A percentile compares a stretch with the other conserved stretches of the same genome.
Evolutionary conservation across 83 land plant genomes (phyloP).

Genomic region (Thuja plicata): DNA sequence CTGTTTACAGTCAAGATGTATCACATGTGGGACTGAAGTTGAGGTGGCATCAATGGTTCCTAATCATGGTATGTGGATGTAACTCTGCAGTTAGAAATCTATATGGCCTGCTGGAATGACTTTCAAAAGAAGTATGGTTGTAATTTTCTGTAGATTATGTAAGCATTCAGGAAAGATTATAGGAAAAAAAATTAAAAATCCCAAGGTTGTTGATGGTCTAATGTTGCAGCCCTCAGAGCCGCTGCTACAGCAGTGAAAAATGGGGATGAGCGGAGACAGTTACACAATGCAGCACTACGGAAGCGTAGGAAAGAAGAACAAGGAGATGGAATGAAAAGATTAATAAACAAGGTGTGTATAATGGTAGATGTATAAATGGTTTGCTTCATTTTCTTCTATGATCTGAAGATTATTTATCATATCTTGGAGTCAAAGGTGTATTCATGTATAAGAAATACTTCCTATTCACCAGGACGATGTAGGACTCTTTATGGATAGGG

Average conservation of each 20-base stretch:
- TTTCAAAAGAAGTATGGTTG: not conserved
- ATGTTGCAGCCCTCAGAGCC: conserved; percentile 73
- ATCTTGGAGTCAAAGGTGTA: not conserved
- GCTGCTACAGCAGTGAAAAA: conserved; percentile 82
- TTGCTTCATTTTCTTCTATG: not conserved
- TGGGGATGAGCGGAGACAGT: conserved; percentile 69
- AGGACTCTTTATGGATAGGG: conserved; percentile 49
- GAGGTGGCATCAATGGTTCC: conserved; percentile 53
- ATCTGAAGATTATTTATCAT: not conserved
- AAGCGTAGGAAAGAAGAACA: conserved; percentile 83
- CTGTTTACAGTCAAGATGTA: conserved; percentile 53
- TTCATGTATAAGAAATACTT: not conserved
- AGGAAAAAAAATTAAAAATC: not conserved
- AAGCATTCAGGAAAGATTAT: not conserved
- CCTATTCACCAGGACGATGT: conserved; percentile 62
- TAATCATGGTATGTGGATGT: conserved; percentile 40
- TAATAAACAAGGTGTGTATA: conserved; percentile 37
- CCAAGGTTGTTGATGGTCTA: not conserved
- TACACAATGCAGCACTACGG: conserved; percentile 63
- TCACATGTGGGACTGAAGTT: conserved; percentile 49
- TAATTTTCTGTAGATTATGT: not conserved
- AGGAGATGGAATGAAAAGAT: conserved; percentile 44
- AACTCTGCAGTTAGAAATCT: not conserved
- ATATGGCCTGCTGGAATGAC: not conserved
- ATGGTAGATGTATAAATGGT: conserved; percentile 8